A percentile compares a stretch with the other conserved stretches of the same genome.
Evolutionary conservation across 2,329 filamentous ascomycete genomes (phyloP).

Genomic region (Corniculantispora saksenae): DNA sequence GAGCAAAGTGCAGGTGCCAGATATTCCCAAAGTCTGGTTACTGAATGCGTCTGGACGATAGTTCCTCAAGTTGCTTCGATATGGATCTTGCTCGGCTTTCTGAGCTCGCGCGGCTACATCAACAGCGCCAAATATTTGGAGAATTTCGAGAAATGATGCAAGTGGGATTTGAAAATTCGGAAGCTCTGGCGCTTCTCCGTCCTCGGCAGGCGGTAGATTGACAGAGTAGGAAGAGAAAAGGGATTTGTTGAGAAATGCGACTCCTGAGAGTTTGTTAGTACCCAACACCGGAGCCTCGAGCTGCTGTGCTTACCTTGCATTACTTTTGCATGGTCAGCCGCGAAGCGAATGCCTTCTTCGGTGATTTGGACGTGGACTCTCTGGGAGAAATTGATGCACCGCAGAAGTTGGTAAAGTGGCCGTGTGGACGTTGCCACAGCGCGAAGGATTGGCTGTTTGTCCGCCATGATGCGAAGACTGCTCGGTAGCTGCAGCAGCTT

Average conservation of each 20-base stretch:
- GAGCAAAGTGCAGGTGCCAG: constrained; percentile 80
- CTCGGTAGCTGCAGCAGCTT: constrained; percentile 19
- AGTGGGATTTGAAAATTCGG: constrained; percentile 87
- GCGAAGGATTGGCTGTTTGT: constrained; percentile 61
- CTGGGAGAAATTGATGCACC: constrained; percentile 60
- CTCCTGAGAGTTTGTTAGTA: constrained; percentile 30
- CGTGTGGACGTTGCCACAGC: constrained; percentile 77
- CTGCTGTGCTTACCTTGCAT: constrained; percentile 71
- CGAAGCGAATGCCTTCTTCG: constrained; percentile 81
- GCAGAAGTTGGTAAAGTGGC: constrained; percentile 66
- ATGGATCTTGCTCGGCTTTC: constrained; percentile 60
- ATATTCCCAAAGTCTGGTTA: constrained; percentile 77
- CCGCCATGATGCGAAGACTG: constrained; percentile 30
- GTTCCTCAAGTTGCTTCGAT: constrained; percentile 62
- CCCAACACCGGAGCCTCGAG: background rate
- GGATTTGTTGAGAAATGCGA: constrained; percentile 80
- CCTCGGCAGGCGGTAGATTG: constrained; percentile 46
- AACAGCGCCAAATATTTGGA: constrained; percentile 93
- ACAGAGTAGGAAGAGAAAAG: constrained; percentile 87
- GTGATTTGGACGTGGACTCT: constrained; percentile 72
- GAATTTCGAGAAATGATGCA: constrained; percentile 82
- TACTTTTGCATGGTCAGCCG: constrained; percentile 82
- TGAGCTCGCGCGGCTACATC: constrained; percentile 61
- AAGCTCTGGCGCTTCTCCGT: constrained; percentile 45
- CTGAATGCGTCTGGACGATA: constrained; percentile 75